Conservation (phyloP, 352 stramenopile genomes). For the Phytopythium delawarense region DNA sequence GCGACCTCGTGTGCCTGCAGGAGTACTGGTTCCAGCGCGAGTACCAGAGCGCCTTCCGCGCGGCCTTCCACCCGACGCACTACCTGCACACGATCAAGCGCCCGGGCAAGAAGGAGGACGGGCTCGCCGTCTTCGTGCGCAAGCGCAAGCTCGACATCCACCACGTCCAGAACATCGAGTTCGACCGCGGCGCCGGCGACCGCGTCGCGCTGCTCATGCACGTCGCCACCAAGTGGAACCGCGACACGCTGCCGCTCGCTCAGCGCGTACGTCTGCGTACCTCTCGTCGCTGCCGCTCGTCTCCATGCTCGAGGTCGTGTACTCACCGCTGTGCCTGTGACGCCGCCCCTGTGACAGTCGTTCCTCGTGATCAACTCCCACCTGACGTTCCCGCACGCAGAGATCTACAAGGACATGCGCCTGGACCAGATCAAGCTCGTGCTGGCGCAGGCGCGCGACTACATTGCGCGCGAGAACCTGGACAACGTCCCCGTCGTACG, state of each 20-base stretch:
- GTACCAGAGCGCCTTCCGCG: constrained; percentile 68
- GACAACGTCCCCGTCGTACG: constrained; percentile 63
- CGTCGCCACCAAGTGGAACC: constrained; percentile 79
- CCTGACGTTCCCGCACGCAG: constrained; percentile 79
- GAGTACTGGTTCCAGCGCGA: constrained; percentile 83
- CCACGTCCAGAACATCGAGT: constrained; percentile 71
- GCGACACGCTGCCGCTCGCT: constrained; percentile 29
- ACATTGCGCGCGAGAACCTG: constrained; percentile 54
- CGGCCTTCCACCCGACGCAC: constrained; percentile 56
- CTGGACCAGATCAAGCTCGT: constrained; percentile 81
- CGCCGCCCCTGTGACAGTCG: constrained; percentile 22
- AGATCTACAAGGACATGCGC: constrained; percentile 75
- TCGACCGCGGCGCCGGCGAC: constrained; percentile 69
- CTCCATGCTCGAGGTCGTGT: neutral
- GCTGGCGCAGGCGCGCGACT: constrained; percentile 63
- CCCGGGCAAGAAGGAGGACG: constrained; percentile 76
- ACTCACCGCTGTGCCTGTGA: neutral
- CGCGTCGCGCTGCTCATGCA: constrained; percentile 83
- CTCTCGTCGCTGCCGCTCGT: neutral
- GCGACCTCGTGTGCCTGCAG: constrained; percentile 79
- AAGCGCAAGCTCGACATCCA: constrained; percentile 77
- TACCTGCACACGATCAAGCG: constrained; percentile 75
- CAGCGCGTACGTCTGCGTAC: constrained; percentile 31
- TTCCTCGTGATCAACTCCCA: constrained; percentile 85
- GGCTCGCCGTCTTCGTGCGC: constrained; percentile 73